Evolutionary conservation across 306 rosid genomes (phyloP).

Genomic region (Lathyrus oleraceus): DNA sequence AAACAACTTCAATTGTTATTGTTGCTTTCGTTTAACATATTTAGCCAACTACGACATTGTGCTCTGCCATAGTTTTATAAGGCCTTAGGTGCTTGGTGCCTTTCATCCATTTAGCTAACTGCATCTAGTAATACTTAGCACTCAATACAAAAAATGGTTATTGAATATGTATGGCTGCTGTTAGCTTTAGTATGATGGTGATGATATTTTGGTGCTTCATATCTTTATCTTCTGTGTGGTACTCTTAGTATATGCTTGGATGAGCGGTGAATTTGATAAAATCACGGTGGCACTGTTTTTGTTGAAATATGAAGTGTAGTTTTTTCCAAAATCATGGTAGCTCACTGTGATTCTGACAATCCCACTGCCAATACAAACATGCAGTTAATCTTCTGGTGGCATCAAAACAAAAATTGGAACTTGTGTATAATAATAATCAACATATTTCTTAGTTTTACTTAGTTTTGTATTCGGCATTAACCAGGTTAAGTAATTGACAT

Average conservation of each 20-base stretch:
- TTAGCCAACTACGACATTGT: not conserved
- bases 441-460: conserved; percentile 6
- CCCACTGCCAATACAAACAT: no score
- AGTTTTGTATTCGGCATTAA: not conserved
- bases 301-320: no score
- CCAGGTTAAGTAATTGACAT: not conserved
- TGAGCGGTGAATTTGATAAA: no score
- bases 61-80: not conserved
- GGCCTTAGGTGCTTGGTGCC: not conserved
- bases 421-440: conserved; percentile 1
- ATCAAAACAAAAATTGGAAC: not conserved
- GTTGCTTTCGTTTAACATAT: not conserved
- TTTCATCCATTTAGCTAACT: not conserved
- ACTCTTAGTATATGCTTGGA: no score
- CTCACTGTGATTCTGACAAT: no score
- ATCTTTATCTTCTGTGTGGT: not conserved
- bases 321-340: no score
- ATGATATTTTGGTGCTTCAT: conserved; percentile 9
- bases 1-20: not conserved
- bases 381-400: not conserved
- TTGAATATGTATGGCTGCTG: not conserved
- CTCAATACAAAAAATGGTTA: not conserved
- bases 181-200: not conserved
- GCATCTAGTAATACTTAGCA: not conserved
- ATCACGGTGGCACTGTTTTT: no score